Percentiles rank a stretch among this genome's conserved stretches.
phyloP scores from a whole-genome alignment of 1,284 basidiomycete genomes.

The Anthracocystis setariae region DNA sequence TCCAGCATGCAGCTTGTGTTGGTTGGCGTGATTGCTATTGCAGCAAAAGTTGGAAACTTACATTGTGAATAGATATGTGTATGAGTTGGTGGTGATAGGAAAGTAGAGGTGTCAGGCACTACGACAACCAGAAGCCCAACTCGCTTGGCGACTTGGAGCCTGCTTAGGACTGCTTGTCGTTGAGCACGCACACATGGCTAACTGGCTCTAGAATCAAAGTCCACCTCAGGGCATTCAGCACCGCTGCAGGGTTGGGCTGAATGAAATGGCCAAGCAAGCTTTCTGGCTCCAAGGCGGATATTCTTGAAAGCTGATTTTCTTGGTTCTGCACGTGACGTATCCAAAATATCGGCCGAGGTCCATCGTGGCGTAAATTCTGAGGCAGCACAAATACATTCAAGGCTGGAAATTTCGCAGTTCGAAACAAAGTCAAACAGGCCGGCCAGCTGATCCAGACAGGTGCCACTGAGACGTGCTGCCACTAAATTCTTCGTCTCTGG shows the following conservation, averaged over 20 bases:
- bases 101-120: slow-evolving; percentile 7
- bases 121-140: slow-evolving; percentile 11
- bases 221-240: too few relatives aligned
- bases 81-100: slow-evolving; percentile 36
- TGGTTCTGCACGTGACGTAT: too few relatives aligned
- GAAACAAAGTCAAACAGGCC: background rate
- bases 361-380: background rate
- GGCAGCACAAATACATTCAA: background rate
- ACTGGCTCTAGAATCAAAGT: background rate
- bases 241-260: too few relatives aligned
- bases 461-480: background rate
- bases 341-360: too few relatives aligned
- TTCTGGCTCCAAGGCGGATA: too few relatives aligned
- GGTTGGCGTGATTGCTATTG: slow-evolving; percentile 6
- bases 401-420: background rate
- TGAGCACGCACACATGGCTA: background rate
- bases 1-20: slow-evolving; percentile 4
- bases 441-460: too few relatives aligned
- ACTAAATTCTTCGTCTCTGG: background rate
- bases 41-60: slow-evolving; percentile 29
- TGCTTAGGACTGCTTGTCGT: too few relatives aligned
- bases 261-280: too few relatives aligned
- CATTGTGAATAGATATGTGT: slow-evolving; percentile 35
- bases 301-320: too few relatives aligned
- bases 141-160: background rate